A percentile compares a stretch with the other conserved stretches of the same genome.
Evolutionary conservation across 129 eudicot genomes (phyloP).

Genomic region (Apium graveolens): DNA sequence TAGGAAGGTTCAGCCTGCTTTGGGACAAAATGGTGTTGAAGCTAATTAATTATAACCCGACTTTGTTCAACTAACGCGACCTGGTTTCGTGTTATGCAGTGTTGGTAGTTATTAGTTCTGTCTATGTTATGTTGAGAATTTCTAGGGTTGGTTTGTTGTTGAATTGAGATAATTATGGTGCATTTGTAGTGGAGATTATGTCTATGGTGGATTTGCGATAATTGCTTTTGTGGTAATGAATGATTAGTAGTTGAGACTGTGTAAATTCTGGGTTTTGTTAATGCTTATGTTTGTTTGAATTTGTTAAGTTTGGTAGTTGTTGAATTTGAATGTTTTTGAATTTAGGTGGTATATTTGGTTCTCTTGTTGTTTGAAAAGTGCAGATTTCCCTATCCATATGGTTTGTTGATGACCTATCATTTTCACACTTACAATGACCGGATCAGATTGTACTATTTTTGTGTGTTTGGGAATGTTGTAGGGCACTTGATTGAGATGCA

Average conservation of each 20-base stretch:
- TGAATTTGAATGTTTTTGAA: not conserved
- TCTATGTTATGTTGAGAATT: not conserved
- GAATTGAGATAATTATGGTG: not conserved
- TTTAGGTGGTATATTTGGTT: not conserved
- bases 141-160: conserved; percentile 9
- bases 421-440: not conserved
- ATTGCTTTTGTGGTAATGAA: not conserved
- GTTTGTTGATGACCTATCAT: conserved; percentile 2
- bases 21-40: conserved; percentile 37
- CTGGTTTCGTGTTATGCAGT: not conserved
- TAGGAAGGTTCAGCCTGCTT: conserved; percentile 44
- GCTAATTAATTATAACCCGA: conserved; percentile 29
- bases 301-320: not conserved
- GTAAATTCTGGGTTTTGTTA: not conserved
- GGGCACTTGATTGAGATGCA: not conserved
- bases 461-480: conserved; percentile 3
- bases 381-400: not conserved
- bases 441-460: not conserved
- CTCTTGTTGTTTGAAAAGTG: not conserved
- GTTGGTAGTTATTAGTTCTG: not conserved
- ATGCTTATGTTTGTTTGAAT: not conserved
- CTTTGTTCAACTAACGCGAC: not conserved
- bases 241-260: not conserved
- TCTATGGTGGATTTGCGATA: not conserved
- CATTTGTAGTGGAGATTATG: not conserved